Base-by-base conservation (phyloP, 2,329 filamentous ascomycete genomes). In the Cercospora zeina region DNA sequence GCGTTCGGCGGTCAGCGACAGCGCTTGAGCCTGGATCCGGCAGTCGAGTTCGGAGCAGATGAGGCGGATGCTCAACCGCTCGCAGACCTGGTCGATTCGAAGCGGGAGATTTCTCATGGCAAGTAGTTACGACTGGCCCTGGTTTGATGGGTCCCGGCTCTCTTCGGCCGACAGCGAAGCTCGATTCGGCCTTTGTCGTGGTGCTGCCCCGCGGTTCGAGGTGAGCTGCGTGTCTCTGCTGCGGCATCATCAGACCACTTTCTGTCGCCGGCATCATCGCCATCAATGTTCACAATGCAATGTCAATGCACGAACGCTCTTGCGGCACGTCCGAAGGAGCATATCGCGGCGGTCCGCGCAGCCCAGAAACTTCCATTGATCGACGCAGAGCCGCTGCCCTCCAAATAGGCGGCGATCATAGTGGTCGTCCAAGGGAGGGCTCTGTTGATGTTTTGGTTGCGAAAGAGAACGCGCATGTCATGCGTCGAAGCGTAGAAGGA, bases 91-190 rank as follows among this genome's bases (percentile, higher is more conserved):
- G 61, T 57, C 39, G 56, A 57, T 34, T 45, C 30, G 30, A 30
- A 45, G 34, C 30, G 42, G 39, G 50, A 54, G 49, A 55, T 53
- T 34, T 51, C 30, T 6, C 13, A 30, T 58, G 62, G 62, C 63
- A 65, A 60, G 42, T 65, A 51, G 63, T 62, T 61, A 65, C 59
- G 56, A 56, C 24, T 45, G 34, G 31, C 60, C 62, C 62, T n/a
- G n/a, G 39, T 42, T 58, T 30, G n/a, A 34, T 14, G 27, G 16
- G 21, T 24, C n/a, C 39, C 34, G 14, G 16, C 24, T 10, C 8
- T n/a, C 11, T 27, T 58, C 62, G 51, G 62, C 53, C 54, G 62
- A 37, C 27, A 24, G n/a, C 13, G n/a, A 24, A 24, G 31, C n/a
- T 13, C 16, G 31, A 19, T 59, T 47, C 42, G 56, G n/a, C 14